Percentiles rank a stretch among this genome's conserved stretches.
phyloP scores from a whole-genome alignment of 441 rosid genomes.

The Hura crepitans region DNA sequence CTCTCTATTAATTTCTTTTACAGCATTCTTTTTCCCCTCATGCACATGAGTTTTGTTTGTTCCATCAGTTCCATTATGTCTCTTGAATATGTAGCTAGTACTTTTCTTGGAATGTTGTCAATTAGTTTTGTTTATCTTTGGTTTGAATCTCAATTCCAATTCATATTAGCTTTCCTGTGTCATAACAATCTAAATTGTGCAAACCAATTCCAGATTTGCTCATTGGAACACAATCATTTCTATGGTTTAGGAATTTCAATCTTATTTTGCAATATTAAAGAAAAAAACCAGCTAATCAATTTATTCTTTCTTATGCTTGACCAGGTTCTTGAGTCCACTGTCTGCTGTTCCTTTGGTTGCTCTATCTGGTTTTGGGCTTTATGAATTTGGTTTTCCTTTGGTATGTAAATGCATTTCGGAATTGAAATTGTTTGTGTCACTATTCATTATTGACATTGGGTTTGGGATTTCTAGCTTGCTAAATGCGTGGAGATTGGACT shows the following conservation, averaged over 20 bases:
- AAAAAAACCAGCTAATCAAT: slow-evolving; percentile 8
- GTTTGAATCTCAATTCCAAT: background rate
- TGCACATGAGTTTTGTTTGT: background rate
- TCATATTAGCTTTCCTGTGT: background rate
- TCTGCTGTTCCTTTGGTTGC: slow-evolving; percentile 84
- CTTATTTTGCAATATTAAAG: background rate
- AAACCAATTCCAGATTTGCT: background rate
- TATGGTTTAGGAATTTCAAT: background rate
- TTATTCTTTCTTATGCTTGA: slow-evolving; percentile 22
- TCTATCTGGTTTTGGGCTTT: slow-evolving; percentile 82
- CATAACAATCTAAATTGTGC: background rate
- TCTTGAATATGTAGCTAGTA: background rate
- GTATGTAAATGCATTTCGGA: slow-evolving; percentile 35
- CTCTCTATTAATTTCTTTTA: background rate
- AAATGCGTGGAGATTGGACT: slow-evolving; percentile 95
- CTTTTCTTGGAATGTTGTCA: background rate
- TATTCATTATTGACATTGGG: slow-evolving; percentile 21
- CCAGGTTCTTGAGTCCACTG: slow-evolving; percentile 87
- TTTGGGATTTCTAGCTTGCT: slow-evolving; percentile 58
- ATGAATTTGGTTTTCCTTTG: slow-evolving; percentile 86
- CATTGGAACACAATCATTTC: background rate
- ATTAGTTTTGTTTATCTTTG: background rate
- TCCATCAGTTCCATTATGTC: no score
- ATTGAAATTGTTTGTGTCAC: slow-evolving; percentile 35
- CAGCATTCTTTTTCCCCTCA: background rate